These are phyloP conservation scores for Ophioceras dolichostomum DNA, from an alignment of 2,329 filamentous ascomycete genomes.

Conservation along the genomic window DNA sequence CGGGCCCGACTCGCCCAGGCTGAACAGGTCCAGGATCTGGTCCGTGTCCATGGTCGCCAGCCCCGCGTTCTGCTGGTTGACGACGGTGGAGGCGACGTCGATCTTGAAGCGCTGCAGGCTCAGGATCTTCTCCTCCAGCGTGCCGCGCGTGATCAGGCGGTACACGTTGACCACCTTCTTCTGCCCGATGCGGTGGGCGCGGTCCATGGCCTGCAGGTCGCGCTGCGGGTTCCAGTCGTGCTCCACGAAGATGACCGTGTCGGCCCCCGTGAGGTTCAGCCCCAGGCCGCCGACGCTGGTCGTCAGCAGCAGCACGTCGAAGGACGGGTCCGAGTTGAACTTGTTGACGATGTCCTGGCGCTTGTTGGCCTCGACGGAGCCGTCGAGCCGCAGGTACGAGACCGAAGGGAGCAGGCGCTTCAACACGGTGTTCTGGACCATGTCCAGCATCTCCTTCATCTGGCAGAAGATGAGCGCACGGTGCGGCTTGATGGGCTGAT, in stretches of 20 bases:
- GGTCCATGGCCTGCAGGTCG: slow-evolving; percentile 97
- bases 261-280: slow-evolving; percentile 88
- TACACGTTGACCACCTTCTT: slow-evolving; percentile 99
- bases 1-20: slow-evolving; percentile 66
- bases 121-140: slow-evolving; percentile 95
- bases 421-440: slow-evolving; percentile 90
- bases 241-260: slow-evolving; percentile 98
- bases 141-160: slow-evolving; percentile 88
- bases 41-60: slow-evolving; percentile 95
- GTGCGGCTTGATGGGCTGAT: slow-evolving; percentile 86
- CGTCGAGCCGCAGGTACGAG: slow-evolving; percentile 88
- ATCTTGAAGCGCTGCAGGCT: slow-evolving; percentile 99
- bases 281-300: slow-evolving; percentile 92
- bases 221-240: slow-evolving; percentile 99
- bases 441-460: slow-evolving; percentile 99
- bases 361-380: slow-evolving; percentile 81
- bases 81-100: slow-evolving; percentile 92
- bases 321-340: slow-evolving; percentile 95
- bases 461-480: slow-evolving; percentile 96
- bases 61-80: slow-evolving; percentile 97
- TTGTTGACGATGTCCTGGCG: slow-evolving; percentile 97
- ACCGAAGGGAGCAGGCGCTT: slow-evolving; percentile 85
- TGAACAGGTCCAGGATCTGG: slow-evolving; percentile 95
- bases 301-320: slow-evolving; percentile 86
- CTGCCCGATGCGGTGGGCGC: slow-evolving; percentile 93